Evolutionary conservation across 352 stramenopile species (phyloP).

Genomic region (Globisporangium lucens): DNA sequence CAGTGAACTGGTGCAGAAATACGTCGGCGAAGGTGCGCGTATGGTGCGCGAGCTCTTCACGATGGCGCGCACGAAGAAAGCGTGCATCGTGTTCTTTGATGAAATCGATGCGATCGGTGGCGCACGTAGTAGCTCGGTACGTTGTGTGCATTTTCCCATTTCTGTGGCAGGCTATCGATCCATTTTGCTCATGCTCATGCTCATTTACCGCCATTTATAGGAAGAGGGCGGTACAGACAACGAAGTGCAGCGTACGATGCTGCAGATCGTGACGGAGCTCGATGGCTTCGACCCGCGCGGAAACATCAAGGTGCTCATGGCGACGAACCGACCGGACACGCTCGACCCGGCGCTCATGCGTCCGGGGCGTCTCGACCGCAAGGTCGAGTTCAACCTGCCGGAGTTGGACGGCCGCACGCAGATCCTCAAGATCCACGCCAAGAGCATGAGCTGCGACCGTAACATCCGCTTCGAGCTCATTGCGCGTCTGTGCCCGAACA

Average conservation of each 20-base stretch:
- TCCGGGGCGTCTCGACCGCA: constrained; percentile 97
- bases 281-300: constrained; percentile 98
- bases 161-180: neutral
- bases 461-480: constrained; percentile 99
- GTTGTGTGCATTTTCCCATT: constrained; percentile 2
- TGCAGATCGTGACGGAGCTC: constrained; percentile 99
- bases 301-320: constrained; percentile 99
- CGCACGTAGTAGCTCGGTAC: constrained; percentile 67
- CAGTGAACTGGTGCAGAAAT: constrained; percentile 99
- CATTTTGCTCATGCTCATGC: neutral
- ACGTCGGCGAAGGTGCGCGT: constrained; percentile 98
- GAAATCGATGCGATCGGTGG: constrained; percentile 99
- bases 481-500: constrained; percentile 97
- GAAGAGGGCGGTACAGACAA: constrained; percentile 97
- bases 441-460: constrained; percentile 98
- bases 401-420: constrained; percentile 98
- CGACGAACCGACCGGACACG: constrained; percentile 97
- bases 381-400: constrained; percentile 99
- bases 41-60: constrained; percentile 99
- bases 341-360: constrained; percentile 96
- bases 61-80: constrained; percentile 98
- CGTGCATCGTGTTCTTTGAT: constrained; percentile 99
- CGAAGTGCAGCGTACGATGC: constrained; percentile 99
- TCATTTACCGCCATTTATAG: constrained; percentile 12
- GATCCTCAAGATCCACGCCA: constrained; percentile 99